Percentiles rank a stretch among this genome's conserved stretches.
phyloP scores from a whole-genome alignment of 192 early-diverging fungal species.

The Coemansia reversa region DNA sequence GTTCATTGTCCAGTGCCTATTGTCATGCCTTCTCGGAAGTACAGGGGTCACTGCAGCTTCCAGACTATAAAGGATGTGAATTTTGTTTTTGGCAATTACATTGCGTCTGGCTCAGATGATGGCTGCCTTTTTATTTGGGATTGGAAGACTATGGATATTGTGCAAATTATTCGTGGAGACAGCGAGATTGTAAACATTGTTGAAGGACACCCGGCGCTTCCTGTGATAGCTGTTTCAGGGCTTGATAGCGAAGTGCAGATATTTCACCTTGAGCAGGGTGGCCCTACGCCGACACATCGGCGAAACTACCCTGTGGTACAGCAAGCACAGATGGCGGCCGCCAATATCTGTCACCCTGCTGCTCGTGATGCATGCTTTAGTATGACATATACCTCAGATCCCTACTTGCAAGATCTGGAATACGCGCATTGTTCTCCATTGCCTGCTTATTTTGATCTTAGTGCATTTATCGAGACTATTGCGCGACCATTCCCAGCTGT shows the following conservation, averaged over 20 bases:
- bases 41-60: constrained; percentile 37
- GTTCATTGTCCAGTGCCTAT: constrained; percentile 12
- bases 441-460: constrained; percentile 6
- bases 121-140: constrained; percentile 70
- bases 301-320: constrained; percentile 32
- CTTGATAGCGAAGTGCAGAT: constrained; percentile 76
- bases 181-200: constrained; percentile 59
- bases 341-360: constrained; percentile 4
- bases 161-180: constrained; percentile 70
- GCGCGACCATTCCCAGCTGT: constrained; percentile 26
- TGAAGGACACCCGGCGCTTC: constrained; percentile 60
- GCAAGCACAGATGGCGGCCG: constrained; percentile 13
- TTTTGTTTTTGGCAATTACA: constrained; percentile 65
- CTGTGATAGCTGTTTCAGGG: constrained; percentile 65
- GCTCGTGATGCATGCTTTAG: constrained; percentile 13
- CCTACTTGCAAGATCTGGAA: constrained; percentile 25
- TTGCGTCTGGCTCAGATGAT: constrained; percentile 79
- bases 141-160: constrained; percentile 56
- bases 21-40: constrained; percentile 30
- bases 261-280: constrained; percentile 55
- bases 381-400: constrained; percentile 26
- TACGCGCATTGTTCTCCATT: constrained; percentile 11
- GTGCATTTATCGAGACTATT: neutral
- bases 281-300: constrained; percentile 31
- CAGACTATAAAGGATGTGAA: constrained; percentile 74